These are phyloP conservation scores for Aspergillus pseudotamarii DNA, from an alignment of 2,329 filamentous ascomycete species.

Conservation along the genomic window DNA sequence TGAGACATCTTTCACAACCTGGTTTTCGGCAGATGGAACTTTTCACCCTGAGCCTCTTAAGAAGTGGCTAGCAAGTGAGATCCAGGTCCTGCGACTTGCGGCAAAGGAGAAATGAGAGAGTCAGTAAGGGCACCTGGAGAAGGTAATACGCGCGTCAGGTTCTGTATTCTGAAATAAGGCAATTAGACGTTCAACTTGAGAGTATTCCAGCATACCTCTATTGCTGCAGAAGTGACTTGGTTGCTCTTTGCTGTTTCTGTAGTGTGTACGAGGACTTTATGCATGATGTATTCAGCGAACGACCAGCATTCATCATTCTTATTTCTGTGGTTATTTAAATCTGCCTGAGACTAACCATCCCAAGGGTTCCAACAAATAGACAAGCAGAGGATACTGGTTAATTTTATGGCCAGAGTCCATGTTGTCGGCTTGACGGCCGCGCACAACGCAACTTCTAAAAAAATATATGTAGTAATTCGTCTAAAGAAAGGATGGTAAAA, in stretches of 20 bases:
- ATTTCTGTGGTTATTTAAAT: background rate
- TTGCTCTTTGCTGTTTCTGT: background rate
- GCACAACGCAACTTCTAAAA: background rate
- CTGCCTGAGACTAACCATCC: background rate
- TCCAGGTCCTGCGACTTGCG: conserved; percentile 57
- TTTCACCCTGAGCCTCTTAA: conserved; percentile 65
- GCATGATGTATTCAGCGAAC: background rate
- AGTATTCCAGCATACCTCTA: no score
- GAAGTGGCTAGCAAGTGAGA: conserved; percentile 61
- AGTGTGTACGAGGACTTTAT: background rate
- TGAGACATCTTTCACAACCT: conserved; percentile 60
- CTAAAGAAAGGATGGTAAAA: conserved; percentile 5
- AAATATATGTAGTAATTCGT: background rate
- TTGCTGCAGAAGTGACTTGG: background rate
- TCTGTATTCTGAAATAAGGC: background rate
- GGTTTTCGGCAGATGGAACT: conserved; percentile 61
- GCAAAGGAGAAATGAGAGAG: conserved; percentile 41
- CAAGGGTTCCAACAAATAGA: background rate
- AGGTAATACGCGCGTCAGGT: background rate
- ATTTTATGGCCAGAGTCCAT: background rate
- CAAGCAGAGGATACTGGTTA: background rate
- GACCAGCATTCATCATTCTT: background rate
- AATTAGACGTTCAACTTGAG: background rate
- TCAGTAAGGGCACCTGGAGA: conserved; percentile 7
- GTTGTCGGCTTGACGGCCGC: background rate